phyloP scores from a whole-genome alignment of 2,329 filamentous ascomycete genomes.

The Sclerotinia borealis region DNA sequence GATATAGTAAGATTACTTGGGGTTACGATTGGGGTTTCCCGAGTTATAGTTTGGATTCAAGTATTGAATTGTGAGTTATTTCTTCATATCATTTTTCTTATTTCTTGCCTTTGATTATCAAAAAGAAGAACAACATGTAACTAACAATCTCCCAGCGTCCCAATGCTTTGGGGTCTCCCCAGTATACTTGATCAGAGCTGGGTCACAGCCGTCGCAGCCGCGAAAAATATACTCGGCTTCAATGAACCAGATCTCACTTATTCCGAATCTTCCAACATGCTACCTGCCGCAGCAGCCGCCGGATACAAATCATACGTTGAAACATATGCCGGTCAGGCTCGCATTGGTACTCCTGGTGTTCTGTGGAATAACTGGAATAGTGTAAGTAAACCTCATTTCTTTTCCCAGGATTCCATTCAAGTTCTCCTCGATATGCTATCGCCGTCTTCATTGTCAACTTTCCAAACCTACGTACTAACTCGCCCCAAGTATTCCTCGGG shows the following conservation, averaged over 20 bases:
- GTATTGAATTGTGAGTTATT: constrained; percentile 35
- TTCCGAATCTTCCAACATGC: constrained; percentile 45
- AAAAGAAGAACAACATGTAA: not conserved
- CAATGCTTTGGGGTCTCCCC: constrained; percentile 55
- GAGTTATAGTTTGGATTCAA: constrained; percentile 35
- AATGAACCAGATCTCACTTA: constrained; percentile 60
- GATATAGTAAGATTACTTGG: constrained; percentile 45
- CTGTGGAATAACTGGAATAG: constrained; percentile 27
- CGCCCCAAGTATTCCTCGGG: constrained; percentile 24
- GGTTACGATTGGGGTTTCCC: constrained; percentile 60
- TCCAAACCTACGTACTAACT: constrained; percentile 28
- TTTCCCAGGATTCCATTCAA: not conserved
- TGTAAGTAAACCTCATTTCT: not conserved
- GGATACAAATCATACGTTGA: constrained; percentile 38
- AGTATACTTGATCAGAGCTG: constrained; percentile 42
- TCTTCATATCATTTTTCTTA: not conserved
- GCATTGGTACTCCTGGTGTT: constrained; percentile 39
- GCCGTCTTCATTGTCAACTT: too few relatives aligned
- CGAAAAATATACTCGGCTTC: constrained; percentile 54
- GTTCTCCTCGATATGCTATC: not conserved
- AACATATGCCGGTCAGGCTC: constrained; percentile 36
- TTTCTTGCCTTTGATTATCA: not conserved
- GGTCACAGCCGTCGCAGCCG: constrained; percentile 46
- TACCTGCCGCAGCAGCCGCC: constrained; percentile 33
- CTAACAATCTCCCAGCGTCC: constrained; percentile 38